phyloP scores from a whole-genome alignment of 148 eudicot genomes.

The Amaranthus palmeri region DNA sequence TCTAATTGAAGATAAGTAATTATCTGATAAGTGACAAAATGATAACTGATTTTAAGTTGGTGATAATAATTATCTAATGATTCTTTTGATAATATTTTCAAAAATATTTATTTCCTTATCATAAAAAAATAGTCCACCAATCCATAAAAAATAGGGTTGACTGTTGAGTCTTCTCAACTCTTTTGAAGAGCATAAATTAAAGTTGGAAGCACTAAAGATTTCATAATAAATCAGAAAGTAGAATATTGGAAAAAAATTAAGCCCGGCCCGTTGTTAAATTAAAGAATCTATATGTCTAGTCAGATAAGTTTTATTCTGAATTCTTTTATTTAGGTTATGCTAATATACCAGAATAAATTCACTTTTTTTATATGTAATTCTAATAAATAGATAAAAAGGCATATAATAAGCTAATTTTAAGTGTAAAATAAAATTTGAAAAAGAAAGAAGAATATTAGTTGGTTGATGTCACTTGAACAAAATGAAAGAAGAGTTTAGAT shows the following conservation, averaged over 20 bases:
- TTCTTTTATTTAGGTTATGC: neutral
- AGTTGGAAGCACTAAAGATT: constrained; percentile 8
- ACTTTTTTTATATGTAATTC: too few relatives aligned
- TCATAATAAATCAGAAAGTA: neutral
- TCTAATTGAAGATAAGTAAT: too few relatives aligned
- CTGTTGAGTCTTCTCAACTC: neutral
- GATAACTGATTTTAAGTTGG: too few relatives aligned
- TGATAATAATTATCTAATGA: too few relatives aligned
- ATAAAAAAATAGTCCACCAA: neutral
- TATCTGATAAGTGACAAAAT: too few relatives aligned
- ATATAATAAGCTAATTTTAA: too few relatives aligned
- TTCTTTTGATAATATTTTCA: too few relatives aligned
- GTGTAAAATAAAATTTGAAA: neutral
- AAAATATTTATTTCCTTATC: too few relatives aligned
- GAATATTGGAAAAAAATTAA: neutral
- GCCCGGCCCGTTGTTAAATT: neutral
- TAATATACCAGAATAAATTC: constrained; percentile 1
- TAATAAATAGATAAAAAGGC: too few relatives aligned
- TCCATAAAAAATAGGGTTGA: neutral
- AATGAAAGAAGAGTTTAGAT: constrained; percentile 1
- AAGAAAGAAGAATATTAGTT: neutral
- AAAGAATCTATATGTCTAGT: constrained; percentile 18
- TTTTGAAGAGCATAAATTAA: constrained; percentile 7
- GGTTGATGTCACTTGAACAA: constrained; percentile 12
- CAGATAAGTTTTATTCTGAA: neutral